A percentile compares a stretch with the other conserved stretches of the same genome.
phyloP scores from a whole-genome alignment of 2,329 filamentous ascomycete species.

The Ceratocystis colombiana region DNA sequence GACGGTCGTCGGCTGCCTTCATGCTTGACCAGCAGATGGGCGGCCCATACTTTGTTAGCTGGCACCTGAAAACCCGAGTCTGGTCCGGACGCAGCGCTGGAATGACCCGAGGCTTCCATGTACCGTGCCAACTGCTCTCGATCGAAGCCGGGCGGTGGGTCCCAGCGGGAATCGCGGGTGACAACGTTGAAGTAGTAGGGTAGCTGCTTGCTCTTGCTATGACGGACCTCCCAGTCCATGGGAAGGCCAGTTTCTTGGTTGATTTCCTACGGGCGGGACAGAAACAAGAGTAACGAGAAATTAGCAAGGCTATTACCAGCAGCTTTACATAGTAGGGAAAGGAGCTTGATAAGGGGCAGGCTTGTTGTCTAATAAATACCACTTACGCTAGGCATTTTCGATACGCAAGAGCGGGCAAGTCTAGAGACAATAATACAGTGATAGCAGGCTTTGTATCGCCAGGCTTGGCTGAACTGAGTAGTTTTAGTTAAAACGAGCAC shows the following conservation, averaged over 20 bases:
- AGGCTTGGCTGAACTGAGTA: too few species aligned
- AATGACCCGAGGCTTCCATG: slow-evolving; percentile 81
- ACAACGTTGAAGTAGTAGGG: slow-evolving; percentile 94
- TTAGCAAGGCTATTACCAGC: background rate
- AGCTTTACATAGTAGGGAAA: background rate
- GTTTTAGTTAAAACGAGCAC: background rate
- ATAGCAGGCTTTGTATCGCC: too few species aligned
- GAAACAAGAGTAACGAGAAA: too few species aligned
- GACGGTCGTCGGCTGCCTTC: slow-evolving; percentile 74
- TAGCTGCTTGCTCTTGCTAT: slow-evolving; percentile 96
- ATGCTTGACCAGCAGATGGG: slow-evolving; percentile 92
- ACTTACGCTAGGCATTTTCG: slow-evolving; percentile 19
- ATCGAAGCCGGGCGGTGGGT: slow-evolving; percentile 79
- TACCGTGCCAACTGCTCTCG: slow-evolving; percentile 86
- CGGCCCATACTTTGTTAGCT: slow-evolving; percentile 82
- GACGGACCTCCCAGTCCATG: slow-evolving; percentile 84
- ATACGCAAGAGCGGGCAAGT: background rate
- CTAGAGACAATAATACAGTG: too few species aligned
- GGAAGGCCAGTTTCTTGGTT: slow-evolving; percentile 63
- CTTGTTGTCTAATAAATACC: background rate
- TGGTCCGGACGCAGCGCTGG: slow-evolving; percentile 31
- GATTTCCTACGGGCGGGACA: slow-evolving; percentile 15
- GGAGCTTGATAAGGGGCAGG: background rate
- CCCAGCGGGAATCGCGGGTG: slow-evolving; percentile 88
- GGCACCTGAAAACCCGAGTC: slow-evolving; percentile 32